phyloP scores from a whole-genome alignment of 225 moss, liverwort and hornwort genomes.

The Polytrichum commune region DNA sequence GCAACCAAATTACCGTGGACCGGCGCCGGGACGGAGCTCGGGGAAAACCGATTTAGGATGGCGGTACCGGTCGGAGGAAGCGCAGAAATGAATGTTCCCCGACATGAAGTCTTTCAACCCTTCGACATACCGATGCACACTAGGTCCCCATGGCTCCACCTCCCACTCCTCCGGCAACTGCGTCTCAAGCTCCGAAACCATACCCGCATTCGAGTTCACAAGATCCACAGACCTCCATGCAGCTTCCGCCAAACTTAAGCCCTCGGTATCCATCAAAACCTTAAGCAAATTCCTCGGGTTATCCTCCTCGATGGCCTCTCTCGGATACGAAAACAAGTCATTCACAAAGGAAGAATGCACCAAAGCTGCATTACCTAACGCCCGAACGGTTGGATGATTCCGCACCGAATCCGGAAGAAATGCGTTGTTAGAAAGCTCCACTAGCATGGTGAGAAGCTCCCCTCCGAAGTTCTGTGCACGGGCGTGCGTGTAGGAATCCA shows the following conservation, averaged over 20 bases:
- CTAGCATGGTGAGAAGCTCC: neutral
- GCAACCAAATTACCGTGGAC: neutral
- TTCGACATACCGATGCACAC: neutral
- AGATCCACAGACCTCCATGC: neutral
- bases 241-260: neutral
- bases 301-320: neutral
- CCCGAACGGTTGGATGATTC: neutral
- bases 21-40: neutral
- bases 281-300: neutral
- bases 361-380: neutral
- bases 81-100: constrained; percentile 1
- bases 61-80: neutral
- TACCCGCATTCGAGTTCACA: neutral
- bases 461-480: neutral
- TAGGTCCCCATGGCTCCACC: neutral
- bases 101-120: neutral
- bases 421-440: neutral
- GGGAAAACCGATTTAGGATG: neutral
- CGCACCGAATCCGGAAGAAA: neutral
- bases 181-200: neutral
- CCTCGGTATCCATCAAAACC: neutral
- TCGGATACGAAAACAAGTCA: neutral
- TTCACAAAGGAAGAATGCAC: neutral
- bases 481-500: neutral
- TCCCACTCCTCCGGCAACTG: neutral